Evolutionary conservation across 2,329 filamentous ascomycete genomes (phyloP), one percentile per base, ranked within the genome.

Genomic region (Scytalidium sp.): DNA sequence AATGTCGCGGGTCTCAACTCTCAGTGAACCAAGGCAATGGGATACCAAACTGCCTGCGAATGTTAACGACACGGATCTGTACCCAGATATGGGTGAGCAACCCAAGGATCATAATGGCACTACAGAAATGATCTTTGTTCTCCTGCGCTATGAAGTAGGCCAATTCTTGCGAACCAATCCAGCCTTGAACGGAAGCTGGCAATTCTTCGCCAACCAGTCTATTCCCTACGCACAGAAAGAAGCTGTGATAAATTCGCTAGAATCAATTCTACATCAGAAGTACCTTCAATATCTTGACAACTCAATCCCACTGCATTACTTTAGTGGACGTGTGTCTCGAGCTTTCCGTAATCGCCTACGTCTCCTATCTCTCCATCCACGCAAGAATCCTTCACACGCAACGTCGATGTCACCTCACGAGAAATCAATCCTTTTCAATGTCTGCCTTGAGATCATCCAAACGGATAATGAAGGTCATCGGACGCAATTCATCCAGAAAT

Each of bases 1-100:
- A 56, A 72, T 81, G 44, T 73, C 78, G 3, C 80, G 80, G 13
- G 70, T 73, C 1, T 66, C 72, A 15, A 66, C 78, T 70, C 22
- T 65, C 76, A 9, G 66, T 70, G 43, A 58, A 65, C 64, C 63
- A 11, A 60, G 65, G 7, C 68, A 65, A 32, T 78, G 73, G 47
- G 74, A 80, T 58, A 78, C 78, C 1, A 66, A 65, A 2, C 62
- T 75, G 7, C 79, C 79, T 1, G 67, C 73, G 2, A 53, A 56
- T 21, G 50, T 59, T n/a, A 56, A 55, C 25, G 49, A 55, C 27
- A 48, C 44, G 27, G 51, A 51, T n/a, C 29, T 60, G 10, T 50
- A 58, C 50, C 56, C 55, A 2, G 42, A 52, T n/a, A 56, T 59
- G 58, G 49, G 49, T 10, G 52, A 57, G 22, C 27, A 48, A n/a